Conservation (phyloP, 1,284 basidiomycete species). For the Caloboletus inedulis region DNA sequence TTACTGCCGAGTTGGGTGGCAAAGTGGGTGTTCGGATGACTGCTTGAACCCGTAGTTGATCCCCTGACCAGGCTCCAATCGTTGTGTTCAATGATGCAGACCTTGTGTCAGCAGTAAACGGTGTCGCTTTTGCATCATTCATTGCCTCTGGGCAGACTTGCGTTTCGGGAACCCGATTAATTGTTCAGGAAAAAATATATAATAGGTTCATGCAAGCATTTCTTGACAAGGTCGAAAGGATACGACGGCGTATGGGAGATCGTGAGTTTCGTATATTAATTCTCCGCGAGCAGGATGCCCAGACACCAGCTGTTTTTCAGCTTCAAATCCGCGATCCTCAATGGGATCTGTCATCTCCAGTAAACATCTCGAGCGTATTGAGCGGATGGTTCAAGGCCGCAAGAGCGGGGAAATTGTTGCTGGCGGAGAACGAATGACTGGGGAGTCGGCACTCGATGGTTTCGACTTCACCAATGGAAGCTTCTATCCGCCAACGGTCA, state of each 20-base stretch:
- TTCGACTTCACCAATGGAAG: slow-evolving; percentile 66
- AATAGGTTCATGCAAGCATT: slow-evolving; percentile 62
- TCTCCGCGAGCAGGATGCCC: not conserved
- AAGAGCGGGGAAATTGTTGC: slow-evolving; percentile 50
- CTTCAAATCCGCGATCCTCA: slow-evolving; percentile 61
- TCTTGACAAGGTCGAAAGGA: slow-evolving; percentile 58
- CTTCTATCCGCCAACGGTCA: slow-evolving; percentile 77
- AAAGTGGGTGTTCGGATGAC: slow-evolving; percentile 46
- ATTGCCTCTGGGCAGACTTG: slow-evolving; percentile 84
- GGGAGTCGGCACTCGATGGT: slow-evolving; percentile 58
- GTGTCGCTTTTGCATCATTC: slow-evolving; percentile 78
- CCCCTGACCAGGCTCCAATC: slow-evolving; percentile 60
- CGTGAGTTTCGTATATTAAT: slow-evolving; percentile 47
- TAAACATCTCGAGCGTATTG: slow-evolving; percentile 61
- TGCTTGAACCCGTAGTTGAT: not conserved
- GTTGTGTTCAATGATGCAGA: slow-evolving; percentile 77
- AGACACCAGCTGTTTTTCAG: slow-evolving; percentile 36
- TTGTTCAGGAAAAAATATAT: slow-evolving; percentile 68
- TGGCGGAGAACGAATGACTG: slow-evolving; percentile 65
- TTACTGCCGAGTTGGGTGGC: slow-evolving; percentile 79
- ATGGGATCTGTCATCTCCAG: slow-evolving; percentile 77
- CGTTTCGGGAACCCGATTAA: slow-evolving; percentile 72
- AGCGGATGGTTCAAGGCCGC: slow-evolving; percentile 48
- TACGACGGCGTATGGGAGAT: slow-evolving; percentile 68
- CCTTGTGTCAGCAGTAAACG: slow-evolving; percentile 66